These are phyloP conservation scores for Dovyalis caffra DNA, from an alignment of 345 rosid species.

Conservation along the genomic window DNA sequence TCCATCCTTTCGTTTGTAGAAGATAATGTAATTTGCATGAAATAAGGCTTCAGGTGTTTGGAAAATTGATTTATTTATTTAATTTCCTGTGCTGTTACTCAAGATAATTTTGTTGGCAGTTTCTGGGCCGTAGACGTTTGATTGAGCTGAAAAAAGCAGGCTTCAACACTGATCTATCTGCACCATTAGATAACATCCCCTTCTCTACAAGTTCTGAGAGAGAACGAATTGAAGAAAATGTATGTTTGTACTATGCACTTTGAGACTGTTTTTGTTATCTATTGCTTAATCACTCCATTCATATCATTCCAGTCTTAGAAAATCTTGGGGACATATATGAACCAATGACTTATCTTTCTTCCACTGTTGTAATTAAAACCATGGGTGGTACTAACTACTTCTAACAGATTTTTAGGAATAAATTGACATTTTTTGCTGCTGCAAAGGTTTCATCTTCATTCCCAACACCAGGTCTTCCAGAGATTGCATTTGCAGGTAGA, in stretches of 20 bases:
- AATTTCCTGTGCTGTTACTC: constrained; percentile 15
- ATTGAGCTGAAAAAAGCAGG: constrained; percentile 85
- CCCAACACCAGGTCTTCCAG: constrained; percentile 77
- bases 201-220: constrained; percentile 54
- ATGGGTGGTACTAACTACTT: constrained; percentile 6
- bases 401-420: constrained; percentile 39
- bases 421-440: constrained; percentile 52
- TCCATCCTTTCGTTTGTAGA: constrained; percentile 89
- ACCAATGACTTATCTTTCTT: not conserved
- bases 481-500: constrained; percentile 44
- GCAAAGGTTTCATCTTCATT: constrained; percentile 87
- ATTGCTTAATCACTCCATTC: not conserved
- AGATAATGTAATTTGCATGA: constrained; percentile 73
- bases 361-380: not conserved
- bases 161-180: constrained; percentile 21
- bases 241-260: constrained; percentile 28
- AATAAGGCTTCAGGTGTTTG: constrained; percentile 23
- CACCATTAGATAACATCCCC: too few species aligned
- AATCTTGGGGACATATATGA: not conserved
- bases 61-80: not conserved
- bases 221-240: constrained; percentile 88
- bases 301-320: not conserved
- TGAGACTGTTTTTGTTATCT: constrained; percentile 10
- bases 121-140: constrained; percentile 79
- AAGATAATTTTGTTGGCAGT: constrained; percentile 42